Evolutionary conservation across 2,329 filamentous ascomycete species (phyloP), one percentile per base, ranked within the genome.

Genomic region (Clarireedia monteithiana): DNA sequence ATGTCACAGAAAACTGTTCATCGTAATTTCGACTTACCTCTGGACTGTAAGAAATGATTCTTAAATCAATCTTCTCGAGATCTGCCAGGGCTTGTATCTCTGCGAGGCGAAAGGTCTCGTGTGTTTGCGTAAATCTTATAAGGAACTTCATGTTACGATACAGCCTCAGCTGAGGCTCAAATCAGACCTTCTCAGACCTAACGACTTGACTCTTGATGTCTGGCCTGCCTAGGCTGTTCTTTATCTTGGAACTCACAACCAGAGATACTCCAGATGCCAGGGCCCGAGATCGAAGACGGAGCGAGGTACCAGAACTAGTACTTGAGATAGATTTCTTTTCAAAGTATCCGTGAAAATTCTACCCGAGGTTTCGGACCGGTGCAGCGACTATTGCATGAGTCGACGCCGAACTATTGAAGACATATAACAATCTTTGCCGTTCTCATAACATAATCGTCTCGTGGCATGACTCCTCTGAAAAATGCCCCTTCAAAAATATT

Each of bases 31-130:
- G 30, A 73, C 85, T 70, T 80, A 95, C 91, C 71, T 84, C 79
- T 59, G 84, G 74, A 59, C 79, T 80, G 70, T 97, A 96, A 6
- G 77, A 80, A n/a, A 92, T 64, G 58, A 96, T 79, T 62, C 88
- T 78, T 52, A 96, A 68, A 24, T 85, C 72, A 38, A 94, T 75
- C 9, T 77, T 77, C 55, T 84, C 80, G 5, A 92, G 69, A 9
- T 82, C 74, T 4, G 90, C 91, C 20, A 99, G 76, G 24, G 94
- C 85, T 66, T 92, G 76, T 14, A 96, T 80, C 71, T 99, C 94
- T 3, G 91, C 83, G 55, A 84, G 77, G 40, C 92, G 86, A 69
- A 99, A 99, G n/a, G 83, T 86, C 74, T 96, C 90, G 70, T 97
- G 91, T 57, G 81, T 78, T 72, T 97, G 94, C 46, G 86, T 87